Base-by-base conservation (phyloP, 192 early-diverging fungal genomes). In the Coemansia aciculifera region DNA sequence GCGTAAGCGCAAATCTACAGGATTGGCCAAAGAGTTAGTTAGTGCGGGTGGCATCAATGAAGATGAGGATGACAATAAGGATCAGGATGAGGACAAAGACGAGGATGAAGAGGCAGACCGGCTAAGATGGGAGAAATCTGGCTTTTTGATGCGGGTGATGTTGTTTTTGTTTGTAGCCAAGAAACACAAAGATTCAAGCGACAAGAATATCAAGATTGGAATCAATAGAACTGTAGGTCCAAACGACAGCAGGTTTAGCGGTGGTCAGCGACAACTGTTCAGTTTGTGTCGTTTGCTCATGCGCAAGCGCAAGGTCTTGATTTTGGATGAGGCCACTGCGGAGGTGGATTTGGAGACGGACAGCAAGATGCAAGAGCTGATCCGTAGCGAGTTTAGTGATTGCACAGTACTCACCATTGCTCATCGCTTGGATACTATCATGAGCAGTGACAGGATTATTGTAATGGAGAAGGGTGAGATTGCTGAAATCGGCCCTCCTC, bases 311-410 rank as follows among this genome's bases (percentile, higher is more conserved):
- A 67, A 78, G 15, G 75, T 91, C 23, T 62, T 91, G 10, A 64
- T 89, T 24, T 64, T 90, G 59, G 90, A 91, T 56, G 90, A 91
- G 63, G 90, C 90, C 5, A 91, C 90, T 3, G 79, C 89, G 8
- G 68, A 80, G 0, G 79, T 90, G 10, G 89, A 91, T 23, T 9
- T 63, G 23, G 51, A 59, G 13, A 67, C 66, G 0, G 72, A 74
- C 24, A 2, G 38, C 17, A 23, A 29, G 12, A 59, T 74, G 2
- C 72, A 74, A 32, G 19, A 46, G 9, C 15, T 74, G 5, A 81
- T 90, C 31, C 77, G 77, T 1, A 71, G 68, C 19, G 72, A 87
- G 51, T 89, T 90, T 73, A 65, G 39, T 3, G 59, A 73, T 27
- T 68, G 62, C 13, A 74, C 72, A 3, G 77, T 90, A 11, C 61